Conservation (phyloP, 345 rosid genomes). For the Eucalyptus viminalis region DNA sequence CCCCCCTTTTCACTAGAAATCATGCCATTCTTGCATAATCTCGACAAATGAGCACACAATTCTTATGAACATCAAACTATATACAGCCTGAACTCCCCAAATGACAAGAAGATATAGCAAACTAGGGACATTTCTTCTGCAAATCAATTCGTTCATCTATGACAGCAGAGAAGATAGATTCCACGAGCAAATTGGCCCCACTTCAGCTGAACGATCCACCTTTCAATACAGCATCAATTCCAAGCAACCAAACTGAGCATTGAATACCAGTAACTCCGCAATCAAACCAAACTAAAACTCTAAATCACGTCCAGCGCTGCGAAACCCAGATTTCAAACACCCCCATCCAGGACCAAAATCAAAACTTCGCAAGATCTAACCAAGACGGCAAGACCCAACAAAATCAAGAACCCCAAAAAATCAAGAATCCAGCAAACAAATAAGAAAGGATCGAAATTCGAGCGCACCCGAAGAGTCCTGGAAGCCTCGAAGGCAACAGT, state of each 20-base stretch:
- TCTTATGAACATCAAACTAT: background rate
- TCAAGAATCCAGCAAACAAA: background rate
- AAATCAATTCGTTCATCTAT: background rate
- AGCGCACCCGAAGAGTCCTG: conserved; percentile 87
- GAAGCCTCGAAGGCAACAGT: conserved; percentile 60
- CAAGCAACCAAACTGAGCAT: background rate
- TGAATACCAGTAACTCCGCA: background rate
- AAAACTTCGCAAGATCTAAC: conserved; percentile 19
- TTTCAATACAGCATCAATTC: background rate
- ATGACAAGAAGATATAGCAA: background rate
- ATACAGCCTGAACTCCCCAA: background rate
- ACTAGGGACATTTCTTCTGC: background rate
- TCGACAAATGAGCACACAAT: background rate
- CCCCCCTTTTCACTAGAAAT: background rate
- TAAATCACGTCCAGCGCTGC: background rate
- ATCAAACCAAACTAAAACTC: background rate
- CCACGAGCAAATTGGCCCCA: background rate
- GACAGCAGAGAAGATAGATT: background rate
- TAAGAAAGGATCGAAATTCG: background rate
- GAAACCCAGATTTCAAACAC: background rate
- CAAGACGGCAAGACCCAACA: conserved; percentile 1
- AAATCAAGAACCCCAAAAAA: background rate
- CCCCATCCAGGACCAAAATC: background rate
- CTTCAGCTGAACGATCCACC: background rate
- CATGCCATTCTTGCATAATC: background rate